Conservation (phyloP, 352 stramenopile species). For the Thalassiosira exigua region DNA sequence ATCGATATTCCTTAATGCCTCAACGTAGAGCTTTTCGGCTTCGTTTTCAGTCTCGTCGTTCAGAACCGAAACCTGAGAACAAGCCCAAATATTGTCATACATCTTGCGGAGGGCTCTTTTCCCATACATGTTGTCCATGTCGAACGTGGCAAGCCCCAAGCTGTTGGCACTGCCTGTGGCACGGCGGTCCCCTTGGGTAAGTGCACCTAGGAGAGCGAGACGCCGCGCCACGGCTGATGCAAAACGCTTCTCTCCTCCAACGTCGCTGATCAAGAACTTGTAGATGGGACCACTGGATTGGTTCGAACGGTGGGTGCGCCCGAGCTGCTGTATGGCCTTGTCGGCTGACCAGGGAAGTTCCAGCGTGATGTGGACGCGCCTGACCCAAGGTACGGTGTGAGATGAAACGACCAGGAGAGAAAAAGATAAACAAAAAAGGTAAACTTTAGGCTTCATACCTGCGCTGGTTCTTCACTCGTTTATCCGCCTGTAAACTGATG, state of each 20-base stretch:
- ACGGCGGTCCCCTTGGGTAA: slow-evolving; percentile 86
- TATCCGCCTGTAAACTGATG: slow-evolving; percentile 84
- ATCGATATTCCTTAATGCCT: slow-evolving; percentile 42
- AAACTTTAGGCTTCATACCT: slow-evolving; percentile 15
- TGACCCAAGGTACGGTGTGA: neutral
- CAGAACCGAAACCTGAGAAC: slow-evolving; percentile 7
- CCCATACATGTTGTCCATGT: slow-evolving; percentile 59
- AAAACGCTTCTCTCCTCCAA: slow-evolving; percentile 86
- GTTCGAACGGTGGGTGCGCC: slow-evolving; percentile 62
- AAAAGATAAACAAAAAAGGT: no score
- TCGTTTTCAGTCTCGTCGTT: slow-evolving; percentile 6
- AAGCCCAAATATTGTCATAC: slow-evolving; percentile 27
- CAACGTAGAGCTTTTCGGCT: slow-evolving; percentile 22
- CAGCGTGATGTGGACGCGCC: slow-evolving; percentile 86
- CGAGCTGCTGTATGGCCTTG: slow-evolving; percentile 61
- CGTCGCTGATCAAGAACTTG: slow-evolving; percentile 82
- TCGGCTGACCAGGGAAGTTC: slow-evolving; percentile 72
- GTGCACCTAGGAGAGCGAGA: slow-evolving; percentile 80
- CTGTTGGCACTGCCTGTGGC: slow-evolving; percentile 58
- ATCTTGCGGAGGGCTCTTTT: slow-evolving; percentile 43
- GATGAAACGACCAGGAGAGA: neutral
- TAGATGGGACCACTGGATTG: slow-evolving; percentile 82
- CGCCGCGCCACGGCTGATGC: slow-evolving; percentile 82
- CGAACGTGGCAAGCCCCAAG: slow-evolving; percentile 54
- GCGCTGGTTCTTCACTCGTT: slow-evolving; percentile 48